Base-by-base conservation (phyloP, 306 rosid genomes). In the Geum urbanum region DNA sequence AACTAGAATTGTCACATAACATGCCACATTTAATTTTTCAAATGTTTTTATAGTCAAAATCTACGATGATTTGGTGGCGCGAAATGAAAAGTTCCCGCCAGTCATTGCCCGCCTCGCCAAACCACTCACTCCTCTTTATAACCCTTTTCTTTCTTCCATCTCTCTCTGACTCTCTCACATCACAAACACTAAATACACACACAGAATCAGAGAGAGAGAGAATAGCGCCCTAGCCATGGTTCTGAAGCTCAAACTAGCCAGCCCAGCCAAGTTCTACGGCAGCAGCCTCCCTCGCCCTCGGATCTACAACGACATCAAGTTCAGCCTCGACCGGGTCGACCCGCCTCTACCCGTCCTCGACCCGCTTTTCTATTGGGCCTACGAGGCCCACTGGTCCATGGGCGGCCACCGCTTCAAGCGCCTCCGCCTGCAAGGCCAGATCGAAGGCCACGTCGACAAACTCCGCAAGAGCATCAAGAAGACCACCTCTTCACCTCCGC, bases 301-400 rank as follows among this genome's bases (percentile, higher is more conserved):
- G 27, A 32, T 84, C 80, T 89, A 91, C 91, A 66, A 87, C 41
- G 94, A 91, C 73, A 76, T 87, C 73, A 88, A 83, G 82, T 70
- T 84, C 76, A 86, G 76, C 73, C 85, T 78, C 32, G 77, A 84
- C 48, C 91, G 95, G 3, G 84, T 94, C 4, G 86, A 94, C 53
- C 99, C 95, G 0, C 97, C 96, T 0, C 9, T 47, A 2, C 45
- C 95, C 44, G 86, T 94, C 24, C 44, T 64, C 35, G 95, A 87
- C 39, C 89, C 96, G 0, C 24, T 94, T 2, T 77, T 94, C 60
- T 80, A 83, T 0, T 91, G 99, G 96, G 95, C 97, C 66, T 35
- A 77, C n/a, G 89, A 91, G 66, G 97, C 99, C 55, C 96, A 94
- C 81, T 94, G 99, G 96, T 84, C 97, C 74, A 91, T 94, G 97